Percentiles rank a stretch among this genome's conserved stretches.
Evolutionary conservation across 345 rosid species (phyloP).

Genomic region (Capsella bursapastoris): DNA sequence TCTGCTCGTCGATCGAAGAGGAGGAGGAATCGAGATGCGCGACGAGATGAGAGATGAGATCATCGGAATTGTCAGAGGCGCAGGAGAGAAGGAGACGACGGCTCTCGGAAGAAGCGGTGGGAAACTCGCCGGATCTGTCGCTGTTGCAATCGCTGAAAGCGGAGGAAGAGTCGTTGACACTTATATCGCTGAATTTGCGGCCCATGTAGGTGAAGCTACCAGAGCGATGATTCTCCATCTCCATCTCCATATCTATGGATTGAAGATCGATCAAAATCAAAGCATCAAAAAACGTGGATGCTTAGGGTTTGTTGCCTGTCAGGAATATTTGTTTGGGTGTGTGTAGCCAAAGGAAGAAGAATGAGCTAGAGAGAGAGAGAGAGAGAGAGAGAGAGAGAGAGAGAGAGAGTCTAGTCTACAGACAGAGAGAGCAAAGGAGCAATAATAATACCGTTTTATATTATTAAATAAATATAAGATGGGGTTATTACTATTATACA

Average conservation of each 20-base stretch:
- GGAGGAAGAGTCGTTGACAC: constrained; percentile 55
- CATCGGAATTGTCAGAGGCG: constrained; percentile 68
- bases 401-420: not conserved
- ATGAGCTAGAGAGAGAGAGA: not conserved
- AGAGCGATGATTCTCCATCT: constrained; percentile 43
- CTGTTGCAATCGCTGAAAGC: constrained; percentile 96
- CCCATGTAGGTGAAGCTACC: constrained; percentile 54
- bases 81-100: constrained; percentile 71
- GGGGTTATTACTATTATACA: too few species aligned
- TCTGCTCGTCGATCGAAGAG: constrained; percentile 76
- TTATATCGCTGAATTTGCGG: constrained; percentile 47
- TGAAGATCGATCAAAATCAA: not conserved
- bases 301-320: constrained; percentile 36
- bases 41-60: constrained; percentile 73
- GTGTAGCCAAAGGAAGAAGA: constrained; percentile 17
- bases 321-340: constrained; percentile 37
- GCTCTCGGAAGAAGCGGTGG: constrained; percentile 66
- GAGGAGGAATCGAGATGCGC: constrained; percentile 72
- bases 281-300: constrained; percentile 20
- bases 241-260: constrained; percentile 55
- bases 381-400: not conserved
- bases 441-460: not conserved
- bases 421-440: not conserved
- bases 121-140: constrained; percentile 93
- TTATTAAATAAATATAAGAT: not conserved